Evolutionary conservation across 2,329 filamentous ascomycete species (phyloP), one percentile per base, ranked within the genome.

Genomic region (Diaporthe sp.): DNA sequence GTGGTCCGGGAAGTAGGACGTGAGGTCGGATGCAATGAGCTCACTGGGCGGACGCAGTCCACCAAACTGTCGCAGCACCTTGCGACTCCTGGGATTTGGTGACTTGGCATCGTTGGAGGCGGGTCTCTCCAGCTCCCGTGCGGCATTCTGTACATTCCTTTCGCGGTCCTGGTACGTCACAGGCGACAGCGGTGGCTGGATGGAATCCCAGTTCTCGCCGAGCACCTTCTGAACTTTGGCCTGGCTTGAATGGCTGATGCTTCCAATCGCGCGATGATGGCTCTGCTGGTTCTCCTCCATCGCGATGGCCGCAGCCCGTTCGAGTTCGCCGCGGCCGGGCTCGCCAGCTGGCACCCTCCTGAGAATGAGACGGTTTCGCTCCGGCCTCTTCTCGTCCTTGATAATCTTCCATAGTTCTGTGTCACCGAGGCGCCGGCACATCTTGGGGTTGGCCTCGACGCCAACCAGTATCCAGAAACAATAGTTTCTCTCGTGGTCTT

Each of bases 1-100:
- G 80, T 98, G 96, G 81, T 98, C 95, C 0, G 97, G 97, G 88
- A 99, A 99, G 87, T 98, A 99, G 0, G 96, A 98, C 1, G 95
- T 97, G 76, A 99, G 88, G 82, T 99, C 97, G 31, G 97, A 98
- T 37, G 96, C 96, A 82, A 99, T 99, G 82, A 99, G 91, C 86
- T 99, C 97, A 86, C 96, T 98, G 1, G 97, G 97, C 25, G 97
- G 97, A 79, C 97, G 90, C 78, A 97, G 92, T 46, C 96, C 96
- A 80, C 97, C 97, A 85, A 98, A 98, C 78, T 94, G 93, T 78
- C 94, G 92, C 61, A 96, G 87, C 39, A 92, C 88, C 81, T 91
- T 91, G 75, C 86, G 86, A 75, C 84, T 82, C 78, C 82, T 83
- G 75, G 80, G 83, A 62, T 82, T 84, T 61, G 87, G 86, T 22